A percentile compares a stretch with the other conserved stretches of the same genome.
phyloP scores from a whole-genome alignment of 805 yeast species.

The Cephaloascus albidus region DNA sequence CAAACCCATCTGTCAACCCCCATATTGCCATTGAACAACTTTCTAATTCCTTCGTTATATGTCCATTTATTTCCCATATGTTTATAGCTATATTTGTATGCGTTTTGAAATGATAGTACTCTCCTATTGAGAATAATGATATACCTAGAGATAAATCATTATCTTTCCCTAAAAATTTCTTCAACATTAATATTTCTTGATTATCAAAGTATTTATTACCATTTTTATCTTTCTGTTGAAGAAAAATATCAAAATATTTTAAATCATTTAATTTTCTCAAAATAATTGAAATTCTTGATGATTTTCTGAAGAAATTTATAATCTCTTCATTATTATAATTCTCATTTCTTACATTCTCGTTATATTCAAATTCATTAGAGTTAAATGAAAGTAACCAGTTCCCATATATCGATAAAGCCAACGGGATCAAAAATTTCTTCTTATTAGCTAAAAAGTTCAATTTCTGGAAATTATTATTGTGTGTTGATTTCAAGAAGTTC shows the following conservation, averaged over 20 bases:
- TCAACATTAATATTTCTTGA: background rate
- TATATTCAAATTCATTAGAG: background rate
- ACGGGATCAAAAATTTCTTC: background rate
- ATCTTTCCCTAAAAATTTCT: background rate
- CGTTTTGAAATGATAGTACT: background rate
- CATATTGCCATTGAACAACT: background rate
- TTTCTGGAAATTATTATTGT: background rate
- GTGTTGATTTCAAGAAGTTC: background rate
- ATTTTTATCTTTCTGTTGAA: background rate
- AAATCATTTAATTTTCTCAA: background rate
- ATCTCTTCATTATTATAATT: background rate
- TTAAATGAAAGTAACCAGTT: background rate
- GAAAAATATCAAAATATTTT: background rate
- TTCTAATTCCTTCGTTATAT: background rate
- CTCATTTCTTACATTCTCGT: background rate
- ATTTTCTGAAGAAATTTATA: background rate
- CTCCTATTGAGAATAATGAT: background rate
- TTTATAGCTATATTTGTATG: background rate
- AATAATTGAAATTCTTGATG: background rate
- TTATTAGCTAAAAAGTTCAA: background rate
- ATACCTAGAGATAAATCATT: background rate
- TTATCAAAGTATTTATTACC: background rate
- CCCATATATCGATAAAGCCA: background rate
- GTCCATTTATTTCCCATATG: background rate
- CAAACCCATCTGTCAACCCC: conserved; percentile 1